phyloP scores from a whole-genome alignment of 78 protist genomes.

The Blattamonas nauphoetae region DNA sequence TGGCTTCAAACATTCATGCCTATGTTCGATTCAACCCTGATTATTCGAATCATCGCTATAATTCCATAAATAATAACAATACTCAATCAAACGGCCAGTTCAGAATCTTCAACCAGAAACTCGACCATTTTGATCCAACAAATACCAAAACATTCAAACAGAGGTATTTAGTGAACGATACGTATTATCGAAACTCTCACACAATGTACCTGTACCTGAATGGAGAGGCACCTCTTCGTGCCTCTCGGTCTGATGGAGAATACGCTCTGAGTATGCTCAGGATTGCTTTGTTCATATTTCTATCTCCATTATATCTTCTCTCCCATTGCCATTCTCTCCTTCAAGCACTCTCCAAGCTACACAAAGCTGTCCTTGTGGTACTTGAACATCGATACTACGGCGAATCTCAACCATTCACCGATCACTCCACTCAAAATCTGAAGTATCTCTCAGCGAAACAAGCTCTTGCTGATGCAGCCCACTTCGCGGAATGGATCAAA shows the following conservation, averaged over 20 bases:
- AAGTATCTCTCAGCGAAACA: constrained; percentile 48
- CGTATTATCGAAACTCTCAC: constrained; percentile 15
- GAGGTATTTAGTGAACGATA: constrained; percentile 30
- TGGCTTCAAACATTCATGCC: too few species aligned
- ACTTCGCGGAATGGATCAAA: not conserved
- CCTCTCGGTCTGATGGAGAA: not conserved
- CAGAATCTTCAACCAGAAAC: not conserved
- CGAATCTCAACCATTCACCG: constrained; percentile 41
- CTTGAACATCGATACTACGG: constrained; percentile 75
- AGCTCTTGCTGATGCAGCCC: constrained; percentile 43
- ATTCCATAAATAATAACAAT: too few species aligned
- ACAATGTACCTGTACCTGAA: constrained; percentile 15
- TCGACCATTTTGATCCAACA: constrained; percentile 34
- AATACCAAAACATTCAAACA: constrained; percentile 22
- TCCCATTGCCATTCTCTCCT: too few species aligned
- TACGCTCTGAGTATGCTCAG: too few species aligned
- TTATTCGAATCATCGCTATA: too few species aligned
- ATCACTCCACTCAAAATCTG: constrained; percentile 43
- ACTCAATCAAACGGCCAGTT: too few species aligned
- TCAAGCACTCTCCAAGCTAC: too few species aligned
- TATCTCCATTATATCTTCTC: too few species aligned
- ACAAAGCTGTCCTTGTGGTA: constrained; percentile 39
- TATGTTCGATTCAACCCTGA: too few species aligned
- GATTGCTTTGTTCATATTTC: too few species aligned
- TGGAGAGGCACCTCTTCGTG: constrained; percentile 21